Percentiles rank a stretch among this genome's conserved stretches.
These are phyloP conservation scores for Didymella arachidicola DNA, from an alignment of 2,329 filamentous ascomycete genomes.

Conservation along the genomic window DNA sequence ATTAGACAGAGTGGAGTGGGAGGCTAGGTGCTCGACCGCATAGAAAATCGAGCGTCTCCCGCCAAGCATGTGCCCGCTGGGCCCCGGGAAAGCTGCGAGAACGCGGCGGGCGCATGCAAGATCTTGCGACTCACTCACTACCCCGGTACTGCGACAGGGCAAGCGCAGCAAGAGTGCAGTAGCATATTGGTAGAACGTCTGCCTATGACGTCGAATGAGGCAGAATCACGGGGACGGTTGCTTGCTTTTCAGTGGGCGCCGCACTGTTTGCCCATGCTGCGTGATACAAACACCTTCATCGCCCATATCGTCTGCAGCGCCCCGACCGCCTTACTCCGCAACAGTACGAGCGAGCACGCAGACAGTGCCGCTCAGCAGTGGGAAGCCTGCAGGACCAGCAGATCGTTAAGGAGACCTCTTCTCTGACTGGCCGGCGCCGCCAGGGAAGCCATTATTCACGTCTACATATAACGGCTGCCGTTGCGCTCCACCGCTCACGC, in stretches of 20 bases:
- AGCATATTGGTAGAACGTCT: slow-evolving; percentile 5
- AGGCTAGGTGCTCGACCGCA: slow-evolving; percentile 23
- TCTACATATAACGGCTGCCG: slow-evolving; percentile 27
- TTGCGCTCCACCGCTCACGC: slow-evolving; percentile 23
- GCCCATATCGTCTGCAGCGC: slow-evolving; percentile 15
- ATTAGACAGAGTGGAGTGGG: slow-evolving; percentile 38
- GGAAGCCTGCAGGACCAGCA: slow-evolving; percentile 1
- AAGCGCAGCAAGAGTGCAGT: slow-evolving; percentile 4
- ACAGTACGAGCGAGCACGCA: slow-evolving; percentile 15
- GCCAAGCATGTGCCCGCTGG: slow-evolving; percentile 22
- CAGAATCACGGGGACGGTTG: slow-evolving; percentile 26
- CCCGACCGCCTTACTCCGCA: slow-evolving; percentile 28
- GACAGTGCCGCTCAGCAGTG: slow-evolving; percentile 10
- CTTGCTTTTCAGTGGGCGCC: slow-evolving; percentile 23
- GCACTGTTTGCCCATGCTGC: slow-evolving; percentile 11
- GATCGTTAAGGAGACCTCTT: not conserved
- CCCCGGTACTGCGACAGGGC: slow-evolving; percentile 8
- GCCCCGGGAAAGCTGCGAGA: slow-evolving; percentile 18
- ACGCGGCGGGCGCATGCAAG: slow-evolving; percentile 13
- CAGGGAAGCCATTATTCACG: slow-evolving; percentile 27
- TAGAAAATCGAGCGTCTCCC: slow-evolving; percentile 19
- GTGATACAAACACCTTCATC: slow-evolving; percentile 26
- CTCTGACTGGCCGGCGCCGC: slow-evolving; percentile 17
- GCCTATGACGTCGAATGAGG: slow-evolving; percentile 22
- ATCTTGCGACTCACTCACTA: slow-evolving; percentile 16